Evolutionary conservation across 1,139 yeast species (phyloP), one percentile per base, ranked within the genome.

Genomic region (Magnusiomyces starmeri): DNA sequence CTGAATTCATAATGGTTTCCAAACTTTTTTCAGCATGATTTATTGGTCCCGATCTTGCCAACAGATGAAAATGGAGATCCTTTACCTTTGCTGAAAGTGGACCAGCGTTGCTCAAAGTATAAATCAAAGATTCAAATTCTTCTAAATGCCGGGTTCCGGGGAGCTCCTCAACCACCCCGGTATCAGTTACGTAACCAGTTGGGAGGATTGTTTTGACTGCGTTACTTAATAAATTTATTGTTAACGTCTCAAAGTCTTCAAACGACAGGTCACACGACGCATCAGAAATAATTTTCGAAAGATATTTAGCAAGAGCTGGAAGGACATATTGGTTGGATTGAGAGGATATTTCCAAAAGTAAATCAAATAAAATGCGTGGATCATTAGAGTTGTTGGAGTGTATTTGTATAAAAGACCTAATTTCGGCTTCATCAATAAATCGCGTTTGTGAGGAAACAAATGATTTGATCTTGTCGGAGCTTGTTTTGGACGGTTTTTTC

Each of bases 1-100:
- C 49, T 3, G 53, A 39, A 12, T 50, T 49, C 14, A 56, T 51
- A 12, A 57, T 50, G 26, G 51, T 50, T 45, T 54, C 35, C 14
- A 58, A 49, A 40, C 60, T 43, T 24, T 58, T 60, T 16, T 61
- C 61, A 10, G 70, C 64, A 10, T 50, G 51, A 4, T 57, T 60
- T 6, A 65, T 52, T 3, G 66, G 47, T 20, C 69, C 69, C 27
- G 65, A 58, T 27, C 56, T 54, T 4, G 67, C 60, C 2, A 62
- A 58, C 14, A 67, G 56, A 27, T 59, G 61, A 49, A 67, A 57
- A 54, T 63, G 56, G 50, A 61, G 51, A 48, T 65, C 69, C 24
- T 61, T 59, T 32, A 62, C 41, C 7, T 48, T 49, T 9, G 51
- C n/a, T 14, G 4, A 32, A 4, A 14, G n/a, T 49, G 57, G 20